Evolutionary conservation across 2,329 filamentous ascomycete genomes (phyloP).

Genomic region (Akanthomyces lecanii): DNA sequence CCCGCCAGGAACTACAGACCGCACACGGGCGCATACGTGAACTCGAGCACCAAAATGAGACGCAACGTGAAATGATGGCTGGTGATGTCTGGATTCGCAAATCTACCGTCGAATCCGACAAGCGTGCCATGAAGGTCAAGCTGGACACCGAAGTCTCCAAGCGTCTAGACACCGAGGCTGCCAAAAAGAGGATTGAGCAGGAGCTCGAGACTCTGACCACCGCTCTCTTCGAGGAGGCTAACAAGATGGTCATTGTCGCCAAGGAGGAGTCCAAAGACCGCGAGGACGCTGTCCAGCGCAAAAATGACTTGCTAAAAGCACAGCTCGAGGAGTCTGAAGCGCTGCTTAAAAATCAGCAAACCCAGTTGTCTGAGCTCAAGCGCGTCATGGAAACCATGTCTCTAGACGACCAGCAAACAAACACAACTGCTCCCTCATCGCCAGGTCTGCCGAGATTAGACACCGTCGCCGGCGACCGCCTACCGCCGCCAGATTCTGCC

Average conservation of each 20-base stretch:
- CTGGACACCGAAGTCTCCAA: constrained; percentile 62
- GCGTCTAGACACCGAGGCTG: constrained; percentile 64
- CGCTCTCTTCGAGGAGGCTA: constrained; percentile 95
- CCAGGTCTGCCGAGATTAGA: constrained; percentile 72
- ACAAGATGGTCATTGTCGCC: constrained; percentile 89
- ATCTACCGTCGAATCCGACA: constrained; percentile 70
- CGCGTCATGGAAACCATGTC: constrained; percentile 85
- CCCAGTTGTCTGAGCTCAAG: constrained; percentile 89
- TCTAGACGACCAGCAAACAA: constrained; percentile 67
- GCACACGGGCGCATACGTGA: constrained; percentile 63
- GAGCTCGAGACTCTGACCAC: constrained; percentile 88
- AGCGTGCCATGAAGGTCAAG: constrained; percentile 52
- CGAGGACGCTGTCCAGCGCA: constrained; percentile 73
- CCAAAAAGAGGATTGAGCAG: constrained; percentile 85
- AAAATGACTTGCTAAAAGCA: constrained; percentile 80
- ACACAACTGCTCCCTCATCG: constrained; percentile 75
- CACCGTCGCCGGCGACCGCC: constrained; percentile 41
- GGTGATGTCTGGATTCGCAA: constrained; percentile 73
- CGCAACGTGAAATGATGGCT: constrained; percentile 67
- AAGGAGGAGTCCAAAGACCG: constrained; percentile 86
- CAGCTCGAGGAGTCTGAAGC: constrained; percentile 84
- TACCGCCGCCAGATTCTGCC: constrained; percentile 27
- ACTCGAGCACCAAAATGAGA: constrained; percentile 62
- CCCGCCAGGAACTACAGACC: constrained; percentile 76
- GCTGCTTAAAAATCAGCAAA: constrained; percentile 83